A percentile compares a stretch with the other conserved stretches of the same genome.
These are phyloP conservation scores for Phytophthora kernoviae DNA, from an alignment of 352 stramenopile species.

Conservation along the genomic window DNA sequence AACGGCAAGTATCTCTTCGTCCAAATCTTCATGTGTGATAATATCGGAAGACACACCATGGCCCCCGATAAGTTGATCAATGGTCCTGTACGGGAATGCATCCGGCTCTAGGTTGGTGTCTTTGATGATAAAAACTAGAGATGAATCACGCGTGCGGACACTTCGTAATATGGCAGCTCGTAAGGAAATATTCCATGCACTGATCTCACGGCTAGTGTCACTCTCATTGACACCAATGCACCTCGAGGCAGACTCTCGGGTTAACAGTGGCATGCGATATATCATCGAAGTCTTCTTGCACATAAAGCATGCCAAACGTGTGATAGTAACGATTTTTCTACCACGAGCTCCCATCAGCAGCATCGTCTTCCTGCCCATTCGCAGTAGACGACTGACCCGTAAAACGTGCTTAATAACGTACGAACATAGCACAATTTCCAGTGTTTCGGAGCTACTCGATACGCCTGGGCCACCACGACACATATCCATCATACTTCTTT, in stretches of 20 bases:
- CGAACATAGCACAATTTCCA: slow-evolving; percentile 59
- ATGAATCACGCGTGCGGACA: slow-evolving; percentile 38
- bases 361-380: slow-evolving; percentile 36
- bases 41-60: slow-evolving; percentile 43
- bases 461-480: slow-evolving; percentile 26
- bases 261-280: slow-evolving; percentile 29
- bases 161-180: slow-evolving; percentile 49
- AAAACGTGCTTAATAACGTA: slow-evolving; percentile 66
- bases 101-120: slow-evolving; percentile 35
- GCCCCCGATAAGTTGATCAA: slow-evolving; percentile 59
- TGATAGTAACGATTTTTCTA: slow-evolving; percentile 58
- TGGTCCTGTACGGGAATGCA: slow-evolving; percentile 37
- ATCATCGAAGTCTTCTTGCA: slow-evolving; percentile 43
- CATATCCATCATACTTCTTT: slow-evolving; percentile 68
- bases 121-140: slow-evolving; percentile 66
- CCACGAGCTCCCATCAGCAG: slow-evolving; percentile 53
- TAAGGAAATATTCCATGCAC: slow-evolving; percentile 43
- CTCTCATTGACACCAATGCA: neutral
- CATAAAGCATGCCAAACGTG: slow-evolving; percentile 56
- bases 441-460: slow-evolving; percentile 22
- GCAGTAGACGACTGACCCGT: slow-evolving; percentile 51
- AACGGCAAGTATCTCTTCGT: slow-evolving; percentile 40
- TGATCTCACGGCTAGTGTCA: neutral
- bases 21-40: slow-evolving; percentile 58
- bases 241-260: neutral